Evolutionary conservation across 1,284 basidiomycete species (phyloP), one percentile per base, ranked within the genome.

Genomic region (Trichosporon sp.): DNA sequence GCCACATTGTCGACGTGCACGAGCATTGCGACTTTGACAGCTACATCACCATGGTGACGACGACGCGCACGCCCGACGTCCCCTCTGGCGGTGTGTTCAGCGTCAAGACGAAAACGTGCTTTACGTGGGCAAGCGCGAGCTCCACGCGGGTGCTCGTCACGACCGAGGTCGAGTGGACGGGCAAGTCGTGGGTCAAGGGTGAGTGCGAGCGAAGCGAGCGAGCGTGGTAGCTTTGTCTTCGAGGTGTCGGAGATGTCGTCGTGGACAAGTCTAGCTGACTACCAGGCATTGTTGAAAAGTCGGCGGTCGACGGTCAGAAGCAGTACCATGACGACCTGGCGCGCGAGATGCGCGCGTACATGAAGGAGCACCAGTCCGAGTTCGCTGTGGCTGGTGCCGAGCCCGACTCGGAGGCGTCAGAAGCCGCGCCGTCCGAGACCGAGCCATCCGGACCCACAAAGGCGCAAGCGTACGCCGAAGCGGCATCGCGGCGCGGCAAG

Each of bases 111-210:
- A 87, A 90, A 76, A 97, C 94, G 10, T 98, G 96, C 81, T 88
- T 99, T 70, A 98, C 90, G 82, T 99, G 96, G 96, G 94, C 92
- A 4, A 91, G 91, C 66, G 86, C 88, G 3, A 89, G 92, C 68
- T 89, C 90, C 3, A 91, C 92, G 1, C 89, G 88, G 68, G 89
- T 99, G 12, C 78, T 93, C 7, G 93, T 99, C 3, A 96, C 94
- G 46, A 95, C 92, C 6, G 89, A 92, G 76, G 94, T 98, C 2
- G 96, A 98, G 74, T 99, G 96, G 96, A 93, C 91, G 0, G 96
- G 96, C 26, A 88, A 95, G 76, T 96, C 93, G 83, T 98, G 98
- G 86, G 93, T 99, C 83, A 96, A 93, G 84, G 91, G 94, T 93
- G 74, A 76, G 88, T 84, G 51, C 19, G 51, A n/a, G 48, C 48